A percentile compares a stretch with the other conserved stretches of the same genome.
These are phyloP conservation scores for Circinella umbellata DNA, from an alignment of 371 early-diverging fungal genomes.

Conservation along the genomic window DNA sequence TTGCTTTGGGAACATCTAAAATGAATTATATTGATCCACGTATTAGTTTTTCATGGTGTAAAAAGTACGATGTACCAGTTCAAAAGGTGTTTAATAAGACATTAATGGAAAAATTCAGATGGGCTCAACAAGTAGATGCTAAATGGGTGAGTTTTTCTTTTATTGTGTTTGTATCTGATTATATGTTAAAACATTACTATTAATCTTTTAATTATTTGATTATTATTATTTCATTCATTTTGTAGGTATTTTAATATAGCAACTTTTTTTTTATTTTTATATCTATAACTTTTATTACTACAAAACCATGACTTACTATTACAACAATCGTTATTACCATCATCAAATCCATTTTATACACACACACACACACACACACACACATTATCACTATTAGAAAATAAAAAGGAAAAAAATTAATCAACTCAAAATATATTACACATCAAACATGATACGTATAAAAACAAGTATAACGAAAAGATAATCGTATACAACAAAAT, in stretches of 20 bases:
- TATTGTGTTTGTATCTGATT: not conserved
- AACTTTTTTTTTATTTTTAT: too few relatives aligned
- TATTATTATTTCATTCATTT: not conserved
- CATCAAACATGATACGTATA: too few relatives aligned
- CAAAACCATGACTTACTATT: too few relatives aligned
- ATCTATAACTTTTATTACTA: too few relatives aligned
- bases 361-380: too few relatives aligned
- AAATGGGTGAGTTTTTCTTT: constrained; percentile 56
- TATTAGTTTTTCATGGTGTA: constrained; percentile 94
- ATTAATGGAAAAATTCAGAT: constrained; percentile 93
- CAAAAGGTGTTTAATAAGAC: constrained; percentile 94
- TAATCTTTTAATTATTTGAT: not conserved
- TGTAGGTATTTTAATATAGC: not conserved
- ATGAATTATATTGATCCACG: constrained; percentile 98
- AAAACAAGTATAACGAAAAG: too few relatives aligned
- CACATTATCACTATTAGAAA: too few relatives aligned
- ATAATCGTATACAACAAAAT: too few relatives aligned
- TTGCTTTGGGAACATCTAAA: constrained; percentile 97
- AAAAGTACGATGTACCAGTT: constrained; percentile 83
- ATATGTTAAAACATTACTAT: not conserved
- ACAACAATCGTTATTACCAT: too few relatives aligned
- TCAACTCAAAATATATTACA: too few relatives aligned
- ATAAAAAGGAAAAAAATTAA: too few relatives aligned
- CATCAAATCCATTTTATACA: too few relatives aligned
- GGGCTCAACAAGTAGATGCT: constrained; percentile 85